Evolutionary conservation across 352 stramenopile genomes (phyloP), one percentile per base, ranked within the genome.

Genomic region (Thalassiosira mediterranea): DNA sequence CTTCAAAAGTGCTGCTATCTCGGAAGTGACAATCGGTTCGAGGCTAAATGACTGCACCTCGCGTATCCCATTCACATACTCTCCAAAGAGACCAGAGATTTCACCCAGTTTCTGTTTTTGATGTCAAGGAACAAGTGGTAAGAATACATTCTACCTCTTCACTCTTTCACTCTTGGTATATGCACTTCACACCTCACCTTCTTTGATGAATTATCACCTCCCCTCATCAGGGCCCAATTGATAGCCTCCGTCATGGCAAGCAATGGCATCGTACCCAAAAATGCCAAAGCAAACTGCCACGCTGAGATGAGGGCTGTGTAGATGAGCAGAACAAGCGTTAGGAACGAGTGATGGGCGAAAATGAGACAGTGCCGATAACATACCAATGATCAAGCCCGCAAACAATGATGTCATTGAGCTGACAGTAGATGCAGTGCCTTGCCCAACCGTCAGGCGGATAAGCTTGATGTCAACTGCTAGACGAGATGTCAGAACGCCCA

Each of bases 241-340:
- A 70, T 47, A 17, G 28, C 28, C 38, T 69, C 77, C 10, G 62
- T 67, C 7, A 87, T 75, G 5, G 80, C 61, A 1, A 91, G 32
- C 71, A 80, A 2, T 44, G 82, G 87, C 21, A 92, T 90, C 11
- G 83, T 89, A 2, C 46, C 79, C 11, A 87, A 48, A 31, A 86
- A 70, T 26, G 70, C 78, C 7, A 87, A 40, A 15, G 73, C 78
- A 70, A 87, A 86, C 56, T 87, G 68, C 79, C 79, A 87, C 31
- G 64, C 77, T 47, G 83, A 72, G 34, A 82, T 81, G 34, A 87
- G 81, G 4, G 79, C n/a, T n/a, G n/a, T n/a, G n/a, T n/a, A n/a
- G n/a, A n/a, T n/a, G n/a, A n/a, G n/a, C n/a, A n/a, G n/a, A n/a
- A n/a, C n/a, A n/a, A n/a, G n/a, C n/a, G n/a, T n/a, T n/a, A n/a